Evolutionary conservation across 768 basidiomycete species (phyloP).

Genomic region (Leccinum arenicola): DNA sequence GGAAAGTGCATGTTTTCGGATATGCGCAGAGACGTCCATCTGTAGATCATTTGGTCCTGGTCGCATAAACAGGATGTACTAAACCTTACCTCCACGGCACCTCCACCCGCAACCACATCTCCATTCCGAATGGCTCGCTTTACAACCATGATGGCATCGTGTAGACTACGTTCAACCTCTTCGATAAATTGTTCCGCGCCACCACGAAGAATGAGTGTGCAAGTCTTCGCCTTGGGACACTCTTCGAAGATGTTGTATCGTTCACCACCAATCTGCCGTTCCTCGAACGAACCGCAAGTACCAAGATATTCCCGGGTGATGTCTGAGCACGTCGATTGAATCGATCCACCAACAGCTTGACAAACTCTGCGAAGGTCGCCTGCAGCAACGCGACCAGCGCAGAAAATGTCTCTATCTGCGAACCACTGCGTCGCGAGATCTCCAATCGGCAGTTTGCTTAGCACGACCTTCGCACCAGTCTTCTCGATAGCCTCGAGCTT

Average conservation of each 20-base stretch:
- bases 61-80: neutral
- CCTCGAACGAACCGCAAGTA: conserved; percentile 89
- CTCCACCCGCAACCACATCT: conserved; percentile 96
- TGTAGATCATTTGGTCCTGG: conserved; percentile 31
- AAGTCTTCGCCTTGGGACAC: conserved; percentile 92
- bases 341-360: conserved; percentile 91
- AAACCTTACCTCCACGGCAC: conserved; percentile 82
- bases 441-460: conserved; percentile 97
- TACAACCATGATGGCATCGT: conserved; percentile 99
- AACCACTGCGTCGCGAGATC: conserved; percentile 99
- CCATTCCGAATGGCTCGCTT: conserved; percentile 95
- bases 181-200: conserved; percentile 99
- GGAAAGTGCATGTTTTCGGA: conserved; percentile 84
- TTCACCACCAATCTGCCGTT: conserved; percentile 95
- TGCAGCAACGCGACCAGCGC: conserved; percentile 90
- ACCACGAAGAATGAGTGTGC: conserved; percentile 90
- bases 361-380: conserved; percentile 92
- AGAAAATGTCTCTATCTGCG: conserved; percentile 98
- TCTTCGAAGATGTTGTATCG: conserved; percentile 94
- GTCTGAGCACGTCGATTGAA: conserved; percentile 95
- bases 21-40: conserved; percentile 97
- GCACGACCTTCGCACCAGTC: conserved; percentile 95
- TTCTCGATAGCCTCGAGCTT: conserved; percentile 95
- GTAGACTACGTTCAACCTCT: conserved; percentile 95
- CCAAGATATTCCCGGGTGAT: conserved; percentile 89